Evolutionary conservation across 2,329 filamentous ascomycete genomes (phyloP), one percentile per base, ranked within the genome.

Genomic region (Nemania sp.): DNA sequence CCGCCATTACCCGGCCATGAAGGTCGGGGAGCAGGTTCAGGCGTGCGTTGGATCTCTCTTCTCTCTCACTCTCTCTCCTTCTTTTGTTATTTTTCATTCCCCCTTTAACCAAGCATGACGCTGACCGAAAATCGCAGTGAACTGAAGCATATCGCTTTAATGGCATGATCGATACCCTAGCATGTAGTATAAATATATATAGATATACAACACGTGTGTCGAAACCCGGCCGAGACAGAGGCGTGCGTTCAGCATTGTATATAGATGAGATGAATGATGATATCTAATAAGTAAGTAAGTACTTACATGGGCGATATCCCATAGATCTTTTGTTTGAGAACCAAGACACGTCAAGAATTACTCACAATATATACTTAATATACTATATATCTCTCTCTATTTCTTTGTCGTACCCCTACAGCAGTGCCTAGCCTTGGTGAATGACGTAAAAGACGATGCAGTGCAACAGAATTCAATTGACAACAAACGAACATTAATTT

Each of bases 1-100:
- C 66, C 74, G 74, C 0, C 70, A 73, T 57, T 87, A 87, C 63
- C 73, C 72, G 49, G 69, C 79, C 0, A 83, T 84, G 75, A 86
- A 86, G 74, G 84, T 86, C 12, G 84, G 84, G 2, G 75, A 84
- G 59, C 83, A 85, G 71, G 84, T 87, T 13, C 78, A 86, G 65
- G 78, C 77, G 82, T 85, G 65, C 68, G 82, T 49, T 67, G 21
- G 37, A 5, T 46, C 11, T 21, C 53, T 29, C 18, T 39, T 29
- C 35, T 5, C 3, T 25, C 18, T 20, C 13, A 18, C 3, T 13
- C 40, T 17, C 43, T 17, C 48, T 43, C 55, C 69, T 20, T 67
- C 13, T 32, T 9, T 53, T 15, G n/a, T 13, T 46, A 7, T 18
- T 29, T 2, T 6, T 21, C 11, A 3, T 34, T 2, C 2, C 12